These are phyloP conservation scores for Pestalotiopsis sp. DNA, from an alignment of 2,329 filamentous ascomycete genomes.

Conservation along the genomic window DNA sequence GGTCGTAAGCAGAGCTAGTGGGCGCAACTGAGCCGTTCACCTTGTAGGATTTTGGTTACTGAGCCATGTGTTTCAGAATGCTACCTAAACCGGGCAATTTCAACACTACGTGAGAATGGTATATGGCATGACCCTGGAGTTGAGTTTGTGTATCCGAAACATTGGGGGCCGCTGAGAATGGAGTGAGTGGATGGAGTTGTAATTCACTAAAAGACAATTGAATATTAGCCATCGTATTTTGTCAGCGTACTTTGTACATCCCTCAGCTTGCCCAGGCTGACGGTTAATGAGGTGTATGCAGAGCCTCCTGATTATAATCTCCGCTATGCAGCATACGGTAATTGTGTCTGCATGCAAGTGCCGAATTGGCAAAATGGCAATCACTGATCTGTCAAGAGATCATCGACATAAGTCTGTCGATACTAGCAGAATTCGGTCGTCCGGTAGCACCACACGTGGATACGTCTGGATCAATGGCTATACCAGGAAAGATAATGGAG, in stretches of 20 bases:
- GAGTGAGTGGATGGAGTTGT: too few species aligned
- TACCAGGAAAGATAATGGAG: background rate
- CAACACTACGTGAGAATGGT: background rate
- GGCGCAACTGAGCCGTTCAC: background rate
- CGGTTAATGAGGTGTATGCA: too few species aligned
- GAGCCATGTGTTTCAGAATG: background rate
- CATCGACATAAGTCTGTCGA: background rate
- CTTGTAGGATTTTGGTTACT: background rate
- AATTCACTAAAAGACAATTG: too few species aligned
- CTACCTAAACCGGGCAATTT: background rate
- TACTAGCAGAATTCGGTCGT: background rate
- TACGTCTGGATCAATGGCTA: background rate
- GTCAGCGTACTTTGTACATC: too few species aligned
- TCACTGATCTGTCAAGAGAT: background rate
- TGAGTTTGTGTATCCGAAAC: background rate
- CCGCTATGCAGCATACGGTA: background rate
- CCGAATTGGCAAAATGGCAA: background rate
- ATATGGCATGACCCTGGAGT: background rate
- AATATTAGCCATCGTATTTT: too few species aligned
- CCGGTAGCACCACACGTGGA: background rate
- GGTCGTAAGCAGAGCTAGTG: background rate
- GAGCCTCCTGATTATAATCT: too few species aligned
- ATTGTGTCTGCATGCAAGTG: background rate
- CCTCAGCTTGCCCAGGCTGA: too few species aligned
- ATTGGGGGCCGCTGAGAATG: background rate